Evolutionary conservation across 140 eudicot genomes (phyloP).

Genomic region (Cichorium intybus): DNA sequence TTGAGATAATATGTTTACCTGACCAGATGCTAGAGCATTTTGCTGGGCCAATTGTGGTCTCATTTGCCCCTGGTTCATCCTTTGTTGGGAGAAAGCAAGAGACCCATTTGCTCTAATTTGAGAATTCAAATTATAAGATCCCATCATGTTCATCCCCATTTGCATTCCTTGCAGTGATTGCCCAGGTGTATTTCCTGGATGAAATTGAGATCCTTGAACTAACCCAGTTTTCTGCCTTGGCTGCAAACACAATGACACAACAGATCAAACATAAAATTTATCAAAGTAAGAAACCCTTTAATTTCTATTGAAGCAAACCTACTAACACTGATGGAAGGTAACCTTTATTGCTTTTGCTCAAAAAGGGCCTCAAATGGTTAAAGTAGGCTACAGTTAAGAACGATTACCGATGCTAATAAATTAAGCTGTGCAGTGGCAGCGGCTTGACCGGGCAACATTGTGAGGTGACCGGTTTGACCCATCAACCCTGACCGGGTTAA

Average conservation of each 20-base stretch:
- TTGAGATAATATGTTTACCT: slow-evolving; percentile 46
- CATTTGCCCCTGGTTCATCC: slow-evolving; percentile 64
- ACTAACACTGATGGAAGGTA: not conserved
- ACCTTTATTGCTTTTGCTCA: not conserved
- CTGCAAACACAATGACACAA: slow-evolving; percentile 44
- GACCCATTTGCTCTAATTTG: slow-evolving; percentile 78
- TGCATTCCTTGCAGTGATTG: slow-evolving; percentile 85
- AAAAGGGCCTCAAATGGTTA: not conserved
- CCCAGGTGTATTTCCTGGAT: slow-evolving; percentile 64
- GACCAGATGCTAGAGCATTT: slow-evolving; percentile 56
- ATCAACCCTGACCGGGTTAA: slow-evolving; percentile 54
- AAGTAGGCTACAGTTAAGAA: not conserved
- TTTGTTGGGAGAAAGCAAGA: slow-evolving; percentile 64
- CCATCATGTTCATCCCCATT: slow-evolving; percentile 74
- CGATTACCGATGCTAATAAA: slow-evolving; percentile 63
- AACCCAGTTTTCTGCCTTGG: slow-evolving; percentile 75
- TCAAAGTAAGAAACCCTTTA: not conserved
- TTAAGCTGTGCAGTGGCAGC: slow-evolving; percentile 72
- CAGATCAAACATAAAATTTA: slow-evolving; percentile 1
- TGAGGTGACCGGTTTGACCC: slow-evolving; percentile 79
- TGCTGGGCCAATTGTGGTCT: slow-evolving; percentile 85
- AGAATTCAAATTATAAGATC: slow-evolving; percentile 47
- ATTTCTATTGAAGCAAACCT: not conserved
- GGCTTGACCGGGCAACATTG: slow-evolving; percentile 72
- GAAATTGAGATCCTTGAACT: slow-evolving; percentile 80